A percentile compares a stretch with the other conserved stretches of the same genome.
Conservation (phyloP, 2,329 filamentous ascomycete genomes). For the Shiraia bambusicola region DNA sequence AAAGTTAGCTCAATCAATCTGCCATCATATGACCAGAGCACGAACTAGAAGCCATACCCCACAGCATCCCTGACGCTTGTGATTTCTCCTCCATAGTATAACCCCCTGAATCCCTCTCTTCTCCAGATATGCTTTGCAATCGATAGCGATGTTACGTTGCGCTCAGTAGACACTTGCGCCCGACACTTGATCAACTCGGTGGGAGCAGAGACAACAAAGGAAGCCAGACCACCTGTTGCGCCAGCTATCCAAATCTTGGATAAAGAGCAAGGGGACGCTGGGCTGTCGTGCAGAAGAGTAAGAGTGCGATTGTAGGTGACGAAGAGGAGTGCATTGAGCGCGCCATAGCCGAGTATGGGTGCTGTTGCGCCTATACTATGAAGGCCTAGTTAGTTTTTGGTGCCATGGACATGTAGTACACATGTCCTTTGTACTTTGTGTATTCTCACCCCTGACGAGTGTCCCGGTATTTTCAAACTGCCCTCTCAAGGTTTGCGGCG, state of each 20-base stretch:
- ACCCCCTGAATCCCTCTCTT: constrained; percentile 62
- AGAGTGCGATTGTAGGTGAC: constrained; percentile 87
- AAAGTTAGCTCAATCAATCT: not conserved
- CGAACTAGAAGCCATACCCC: constrained; percentile 89
- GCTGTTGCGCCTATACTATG: constrained; percentile 68
- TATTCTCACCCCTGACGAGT: constrained; percentile 38
- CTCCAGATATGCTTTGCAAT: constrained; percentile 65
- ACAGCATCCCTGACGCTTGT: constrained; percentile 83
- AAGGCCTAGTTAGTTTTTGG: constrained; percentile 6
- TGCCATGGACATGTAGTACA: not conserved
- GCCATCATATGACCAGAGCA: not conserved
- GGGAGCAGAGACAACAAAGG: constrained; percentile 81
- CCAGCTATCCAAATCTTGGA: constrained; percentile 77
- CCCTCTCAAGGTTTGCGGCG: constrained; percentile 24
- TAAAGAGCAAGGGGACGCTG: constrained; percentile 48
- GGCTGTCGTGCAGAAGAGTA: constrained; percentile 53
- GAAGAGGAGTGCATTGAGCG: constrained; percentile 87
- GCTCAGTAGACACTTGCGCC: constrained; percentile 63
- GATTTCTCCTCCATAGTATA: constrained; percentile 79
- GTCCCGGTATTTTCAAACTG: constrained; percentile 43
- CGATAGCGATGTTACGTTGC: constrained; percentile 55
- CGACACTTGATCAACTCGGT: constrained; percentile 91
- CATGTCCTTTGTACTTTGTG: no score
- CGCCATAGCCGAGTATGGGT: constrained; percentile 85
- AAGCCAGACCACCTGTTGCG: constrained; percentile 77